Evolutionary conservation across 257 asterid genomes (phyloP), one percentile per base, ranked within the genome.

Genomic region (Primulina tabacum): DNA sequence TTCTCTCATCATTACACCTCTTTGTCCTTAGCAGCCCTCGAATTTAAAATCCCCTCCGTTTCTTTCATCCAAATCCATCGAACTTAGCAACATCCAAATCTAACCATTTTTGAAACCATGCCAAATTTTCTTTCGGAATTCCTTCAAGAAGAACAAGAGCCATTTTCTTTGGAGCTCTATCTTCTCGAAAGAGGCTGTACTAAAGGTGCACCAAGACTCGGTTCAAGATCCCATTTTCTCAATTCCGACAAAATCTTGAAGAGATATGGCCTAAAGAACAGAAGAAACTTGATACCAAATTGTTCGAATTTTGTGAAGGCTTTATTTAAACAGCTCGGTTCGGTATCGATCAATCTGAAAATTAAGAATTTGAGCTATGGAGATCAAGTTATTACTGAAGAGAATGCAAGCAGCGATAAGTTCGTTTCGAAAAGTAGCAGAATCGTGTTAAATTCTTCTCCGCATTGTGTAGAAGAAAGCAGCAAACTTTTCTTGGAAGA

Each of bases 281-380:
- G 80, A 69, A 65, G 71, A 26, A 43, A 58, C 61, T 16, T 71
- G 60, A 53, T 78, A 28, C 82, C 83, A 7, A 84, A 35, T 63
- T 91, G 93, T 78, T 71, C 90, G 0, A 76, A 64, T 7, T 34
- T 87, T 34, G 72, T 89, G 18, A 73, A 65, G 59, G 74, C 76
- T 17, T 72, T 83, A 20, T 50, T 89, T 29, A 58, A 70, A 50
- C 83, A 78, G 68, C 58, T 85, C 60, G 40, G 73, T 21, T 4
- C 72, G 17, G 67, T 59, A 16, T 38, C 62, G 1, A 63, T 62
- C 28, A 38, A 29, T 52, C 64, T 60, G 18, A 77, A 73, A 34
- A 73, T 67, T 73, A 81, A 76, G 75, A 74, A 64, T 60, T 29
- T 50, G 43, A 37, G 59, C 30, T 38, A 50, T 43, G 76, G 66